These are phyloP conservation scores for Platanthera zijinensis DNA, from an alignment of 106 monocot species.

Conservation along the genomic window DNA sequence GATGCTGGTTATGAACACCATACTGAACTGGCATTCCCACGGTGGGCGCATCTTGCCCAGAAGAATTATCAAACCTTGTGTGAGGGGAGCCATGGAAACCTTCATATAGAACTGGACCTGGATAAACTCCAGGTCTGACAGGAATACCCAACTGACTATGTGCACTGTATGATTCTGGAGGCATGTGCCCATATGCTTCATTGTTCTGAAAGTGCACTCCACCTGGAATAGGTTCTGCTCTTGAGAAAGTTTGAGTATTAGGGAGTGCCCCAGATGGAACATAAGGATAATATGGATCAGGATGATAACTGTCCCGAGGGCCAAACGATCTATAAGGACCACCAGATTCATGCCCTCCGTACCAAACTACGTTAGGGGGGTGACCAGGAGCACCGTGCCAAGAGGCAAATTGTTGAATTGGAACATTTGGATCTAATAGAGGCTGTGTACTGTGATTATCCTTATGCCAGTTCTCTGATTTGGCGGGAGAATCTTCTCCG, in stretches of 20 bases:
- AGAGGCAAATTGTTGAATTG: constrained; percentile 40
- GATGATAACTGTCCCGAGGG: constrained; percentile 44
- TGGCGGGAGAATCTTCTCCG: constrained; percentile 14
- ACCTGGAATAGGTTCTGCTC: constrained; percentile 34
- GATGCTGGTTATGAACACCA: constrained; percentile 20
- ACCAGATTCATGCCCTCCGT: constrained; percentile 40
- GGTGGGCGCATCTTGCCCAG: constrained; percentile 20
- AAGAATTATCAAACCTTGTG: constrained; percentile 21
- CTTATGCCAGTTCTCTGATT: constrained; percentile 36
- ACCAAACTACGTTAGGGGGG: constrained; percentile 54
- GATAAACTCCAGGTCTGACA: constrained; percentile 50
- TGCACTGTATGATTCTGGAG: constrained; percentile 44
- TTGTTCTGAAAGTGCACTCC: constrained; percentile 34
- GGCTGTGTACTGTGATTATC: constrained; percentile 28
- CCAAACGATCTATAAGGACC: constrained; percentile 50
- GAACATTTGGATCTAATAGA: constrained; percentile 24
- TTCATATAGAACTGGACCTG: constrained; percentile 43
- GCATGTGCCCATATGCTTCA: constrained; percentile 33
- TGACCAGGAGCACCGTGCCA: constrained; percentile 56
- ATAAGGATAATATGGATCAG: constrained; percentile 56
- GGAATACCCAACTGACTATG: constrained; percentile 35
- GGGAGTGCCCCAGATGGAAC: constrained; percentile 24
- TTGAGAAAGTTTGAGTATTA: constrained; percentile 31
- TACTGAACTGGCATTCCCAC: constrained; percentile 22
- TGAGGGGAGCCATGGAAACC: constrained; percentile 44